These are phyloP conservation scores for Syzygium grande DNA, from an alignment of 345 rosid genomes.

Conservation along the genomic window DNA sequence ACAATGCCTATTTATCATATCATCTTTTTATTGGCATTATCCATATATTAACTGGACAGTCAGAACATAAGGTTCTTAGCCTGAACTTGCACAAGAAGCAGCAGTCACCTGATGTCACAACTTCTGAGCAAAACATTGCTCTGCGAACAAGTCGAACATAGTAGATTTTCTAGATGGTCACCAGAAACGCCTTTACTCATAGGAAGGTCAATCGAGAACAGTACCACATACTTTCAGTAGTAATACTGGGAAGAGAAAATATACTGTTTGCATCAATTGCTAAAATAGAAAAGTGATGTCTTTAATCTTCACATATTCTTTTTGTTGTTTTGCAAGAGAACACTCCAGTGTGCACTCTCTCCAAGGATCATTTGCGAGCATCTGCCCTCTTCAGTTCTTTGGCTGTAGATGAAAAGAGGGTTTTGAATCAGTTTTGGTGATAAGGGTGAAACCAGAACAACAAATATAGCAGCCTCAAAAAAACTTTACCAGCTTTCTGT, in stretches of 20 bases:
- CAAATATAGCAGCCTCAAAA: not conserved
- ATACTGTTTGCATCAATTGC: not conserved
- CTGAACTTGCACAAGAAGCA: not conserved
- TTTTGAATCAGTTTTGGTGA: not conserved
- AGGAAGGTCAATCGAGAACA: not conserved
- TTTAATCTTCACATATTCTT: not conserved
- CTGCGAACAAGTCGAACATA: not conserved
- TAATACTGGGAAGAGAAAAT: not conserved
- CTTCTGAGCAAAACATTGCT: not conserved
- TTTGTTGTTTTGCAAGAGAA: not conserved
- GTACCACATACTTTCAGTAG: not conserved
- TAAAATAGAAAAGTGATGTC: not conserved
- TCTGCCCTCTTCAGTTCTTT: conserved; percentile 56
- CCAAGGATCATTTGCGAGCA: conserved; percentile 42
- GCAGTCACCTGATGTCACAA: not conserved
- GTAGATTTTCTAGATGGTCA: not conserved
- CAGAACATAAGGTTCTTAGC: not conserved
- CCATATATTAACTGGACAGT: no score
- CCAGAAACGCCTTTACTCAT: not conserved
- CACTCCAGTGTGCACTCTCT: not conserved
- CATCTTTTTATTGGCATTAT: not conserved
- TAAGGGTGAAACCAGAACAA: not conserved
- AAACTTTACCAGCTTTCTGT: not conserved
- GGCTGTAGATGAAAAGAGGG: conserved; percentile 18
- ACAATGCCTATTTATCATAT: not conserved